Evolutionary conservation across 371 early-diverging fungal genomes (phyloP), one percentile per base, ranked within the genome.

Genomic region (Chytridium lagenaria): DNA sequence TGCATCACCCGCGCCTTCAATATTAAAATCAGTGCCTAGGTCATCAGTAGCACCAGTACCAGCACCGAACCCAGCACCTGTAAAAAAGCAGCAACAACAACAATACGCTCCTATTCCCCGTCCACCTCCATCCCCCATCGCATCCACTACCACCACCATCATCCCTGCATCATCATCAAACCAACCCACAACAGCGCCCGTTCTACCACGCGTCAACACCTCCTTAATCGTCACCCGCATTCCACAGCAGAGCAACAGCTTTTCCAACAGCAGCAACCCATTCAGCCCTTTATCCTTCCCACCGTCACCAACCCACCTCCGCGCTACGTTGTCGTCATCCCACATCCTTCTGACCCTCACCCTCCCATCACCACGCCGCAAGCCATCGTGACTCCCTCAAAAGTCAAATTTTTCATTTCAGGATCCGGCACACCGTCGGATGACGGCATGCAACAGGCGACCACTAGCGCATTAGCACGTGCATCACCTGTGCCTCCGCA

Each of bases 161-260:
- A n/a, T n/a, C n/a, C n/a, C n/a, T n/a, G n/a, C n/a, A n/a, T n/a
- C n/a, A n/a, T n/a, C n/a, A n/a, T n/a, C n/a, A n/a, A n/a, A n/a
- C n/a, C n/a, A n/a, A n/a, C n/a, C n/a, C n/a, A n/a, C n/a, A n/a
- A n/a, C n/a, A n/a, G n/a, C n/a, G n/a, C n/a, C n/a, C n/a, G n/a
- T n/a, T n/a, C n/a, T n/a, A n/a, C n/a, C n/a, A n/a, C n/a, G n/a
- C n/a, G n/a, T n/a, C n/a, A n/a, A n/a, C 55, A 23, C 55, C 7
- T 52, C 55, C 44, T 12, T 52, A 5, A 52, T 52, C 55, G 26
- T 52, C 55, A 26, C 55, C 5, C 55, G 55, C 55, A 26, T 52
- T 23, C 55, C n/a, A n/a, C 55, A n/a, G n/a, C 55, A 52, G n/a
- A 52, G 26, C n/a, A 52, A 52, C 55, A 52, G 26, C 55, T 12